Evolutionary conservation across 768 basidiomycete genomes (phyloP).

Genomic region (Mycena haematopus): DNA sequence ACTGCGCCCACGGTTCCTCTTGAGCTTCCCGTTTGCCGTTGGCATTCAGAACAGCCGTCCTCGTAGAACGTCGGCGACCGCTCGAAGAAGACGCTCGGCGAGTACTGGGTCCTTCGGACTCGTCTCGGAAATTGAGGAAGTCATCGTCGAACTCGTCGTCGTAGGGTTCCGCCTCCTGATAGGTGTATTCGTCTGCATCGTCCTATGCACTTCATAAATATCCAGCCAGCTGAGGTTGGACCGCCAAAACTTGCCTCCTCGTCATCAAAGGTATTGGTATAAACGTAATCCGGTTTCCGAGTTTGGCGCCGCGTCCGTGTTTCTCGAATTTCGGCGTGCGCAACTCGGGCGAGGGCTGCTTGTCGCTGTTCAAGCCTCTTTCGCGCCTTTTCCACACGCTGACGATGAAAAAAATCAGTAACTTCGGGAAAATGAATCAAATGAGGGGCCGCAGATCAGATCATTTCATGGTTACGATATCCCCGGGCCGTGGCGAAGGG

Average conservation of each 20-base stretch:
- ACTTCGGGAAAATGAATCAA: conserved; percentile 6
- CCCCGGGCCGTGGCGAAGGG: neutral
- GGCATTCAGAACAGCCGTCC: conserved; percentile 52
- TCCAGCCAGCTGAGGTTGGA: conserved; percentile 33
- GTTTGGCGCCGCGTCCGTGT: conserved; percentile 80
- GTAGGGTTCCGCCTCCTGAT: conserved; percentile 69
- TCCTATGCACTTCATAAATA: conserved; percentile 48
- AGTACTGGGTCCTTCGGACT: conserved; percentile 48
- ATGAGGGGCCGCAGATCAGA: conserved; percentile 3
- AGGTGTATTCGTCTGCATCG: conserved; percentile 71
- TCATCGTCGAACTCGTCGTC: conserved; percentile 70
- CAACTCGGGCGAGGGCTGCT: conserved; percentile 54
- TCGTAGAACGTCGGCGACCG: conserved; percentile 60
- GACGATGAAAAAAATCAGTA: conserved; percentile 32
- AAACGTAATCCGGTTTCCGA: conserved; percentile 82
- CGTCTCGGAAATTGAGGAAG: conserved; percentile 48
- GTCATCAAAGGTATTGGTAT: conserved; percentile 64
- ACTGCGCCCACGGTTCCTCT: conserved; percentile 60
- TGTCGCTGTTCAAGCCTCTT: conserved; percentile 74
- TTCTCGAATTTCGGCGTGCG: conserved; percentile 77
- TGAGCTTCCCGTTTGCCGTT: conserved; percentile 61
- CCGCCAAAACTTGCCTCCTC: conserved; percentile 63
- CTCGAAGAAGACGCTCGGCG: conserved; percentile 40
- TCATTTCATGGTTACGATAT: conserved; percentile 11
- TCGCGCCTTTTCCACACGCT: conserved; percentile 77